Base-by-base conservation (phyloP, 2,329 filamentous ascomycete genomes). In the Didymella arachidicola region DNA sequence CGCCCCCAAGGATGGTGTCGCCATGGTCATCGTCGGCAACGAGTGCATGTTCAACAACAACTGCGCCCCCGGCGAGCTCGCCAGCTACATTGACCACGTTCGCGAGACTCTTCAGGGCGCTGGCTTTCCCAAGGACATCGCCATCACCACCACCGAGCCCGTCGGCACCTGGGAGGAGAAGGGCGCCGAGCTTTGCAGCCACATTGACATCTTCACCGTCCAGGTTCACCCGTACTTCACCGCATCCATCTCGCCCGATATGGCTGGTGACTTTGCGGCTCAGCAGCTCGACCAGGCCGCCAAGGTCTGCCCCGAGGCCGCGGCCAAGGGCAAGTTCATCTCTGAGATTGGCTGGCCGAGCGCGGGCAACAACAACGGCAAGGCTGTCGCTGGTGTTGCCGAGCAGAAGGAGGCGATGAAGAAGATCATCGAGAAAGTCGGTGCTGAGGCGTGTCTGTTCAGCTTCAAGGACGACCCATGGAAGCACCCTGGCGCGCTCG, bases 221-320 rank as follows among this genome's bases (percentile, higher is more conserved):
- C 97, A 97, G 85, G 87, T 96, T 72, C 93, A 98, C 82, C 88
- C 93, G 68, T 97, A 90, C 89, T 98, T 97, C 89, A 96, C 96
- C 83, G 75, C 86, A 44, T 81, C 84, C 58, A 84, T 89, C 64
- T 73, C 79, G 25, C 85, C 93, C 60, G 71, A 79, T 4, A 72
- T 84, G 49, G 93, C 93, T 54, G 94, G 94, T 75, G 76, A 81
- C 51, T 97, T 97, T 77, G 90, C 93, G 69, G 80, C 83, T 65
- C 74, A 82, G 69, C 88, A 97, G 84, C 86, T 97, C 65, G 80
- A 86, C 45, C 82, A 91, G 65, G 87, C 96, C 63, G 80, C 87
- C 75, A 76, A 78, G 68, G 81, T 92, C 69, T 98, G 94, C 86
- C 76, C 82, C 39, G 85, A 84, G 75, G 66, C 71, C 19, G 74